phyloP scores from a whole-genome alignment of 1,284 basidiomycete genomes.

The Microbotryum violaceum region DNA sequence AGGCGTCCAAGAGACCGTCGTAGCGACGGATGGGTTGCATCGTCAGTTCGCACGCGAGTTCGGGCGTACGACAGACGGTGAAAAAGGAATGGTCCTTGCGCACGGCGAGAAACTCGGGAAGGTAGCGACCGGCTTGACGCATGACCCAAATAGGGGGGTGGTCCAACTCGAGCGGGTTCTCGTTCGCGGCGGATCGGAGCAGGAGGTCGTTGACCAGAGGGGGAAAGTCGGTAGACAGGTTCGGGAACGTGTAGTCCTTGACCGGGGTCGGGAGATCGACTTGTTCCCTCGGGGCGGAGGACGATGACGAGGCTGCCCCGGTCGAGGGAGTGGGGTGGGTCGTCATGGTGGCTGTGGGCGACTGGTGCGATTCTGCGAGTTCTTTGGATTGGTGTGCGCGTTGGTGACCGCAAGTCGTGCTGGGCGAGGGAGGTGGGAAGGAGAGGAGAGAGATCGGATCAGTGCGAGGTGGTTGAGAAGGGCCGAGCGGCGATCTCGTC shows the following conservation, averaged over 20 bases:
- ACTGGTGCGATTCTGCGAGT: background rate
- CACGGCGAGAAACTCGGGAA: conserved; percentile 55
- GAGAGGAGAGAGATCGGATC: background rate
- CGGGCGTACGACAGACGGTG: conserved; percentile 80
- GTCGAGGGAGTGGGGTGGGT: background rate
- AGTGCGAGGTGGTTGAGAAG: no score
- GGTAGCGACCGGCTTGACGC: conserved; percentile 64
- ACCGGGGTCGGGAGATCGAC: conserved; percentile 25
- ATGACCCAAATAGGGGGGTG: conserved; percentile 98
- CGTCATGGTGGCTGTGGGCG: background rate
- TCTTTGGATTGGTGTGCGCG: no score
- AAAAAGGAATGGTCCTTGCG: conserved; percentile 83
- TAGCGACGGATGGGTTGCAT: conserved; percentile 85
- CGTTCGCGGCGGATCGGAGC: conserved; percentile 76
- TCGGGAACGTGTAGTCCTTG: conserved; percentile 22
- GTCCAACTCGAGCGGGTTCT: conserved; percentile 57
- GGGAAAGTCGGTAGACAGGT: conserved; percentile 49
- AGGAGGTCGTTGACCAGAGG: conserved; percentile 81
- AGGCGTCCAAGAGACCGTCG: conserved; percentile 73
- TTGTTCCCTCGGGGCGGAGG: background rate
- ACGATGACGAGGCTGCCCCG: background rate
- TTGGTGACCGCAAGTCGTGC: no score
- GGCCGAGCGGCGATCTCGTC: no score
- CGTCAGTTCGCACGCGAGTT: conserved; percentile 75
- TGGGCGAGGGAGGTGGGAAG: background rate